Percentiles rank a stretch among this genome's conserved stretches.
These are phyloP conservation scores for Pseudogymnoascus sp. DNA, from an alignment of 2,329 filamentous ascomycete genomes.

Conservation along the genomic window DNA sequence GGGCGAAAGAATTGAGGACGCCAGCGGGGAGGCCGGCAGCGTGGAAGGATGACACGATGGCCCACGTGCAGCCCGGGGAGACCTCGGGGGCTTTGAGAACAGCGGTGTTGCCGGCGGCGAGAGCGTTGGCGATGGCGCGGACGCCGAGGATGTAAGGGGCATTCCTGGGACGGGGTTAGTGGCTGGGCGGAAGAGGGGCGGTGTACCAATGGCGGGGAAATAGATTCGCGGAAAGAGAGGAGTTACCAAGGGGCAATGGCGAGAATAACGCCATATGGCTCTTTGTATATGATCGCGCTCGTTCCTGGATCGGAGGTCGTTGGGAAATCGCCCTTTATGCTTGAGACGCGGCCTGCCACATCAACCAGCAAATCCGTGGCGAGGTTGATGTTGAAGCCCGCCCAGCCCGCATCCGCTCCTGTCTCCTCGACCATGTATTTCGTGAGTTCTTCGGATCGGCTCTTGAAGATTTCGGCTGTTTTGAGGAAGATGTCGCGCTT, in stretches of 20 bases:
- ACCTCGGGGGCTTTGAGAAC: slow-evolving; percentile 65
- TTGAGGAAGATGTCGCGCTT: slow-evolving; percentile 64
- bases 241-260: slow-evolving; percentile 72
- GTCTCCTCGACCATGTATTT: slow-evolving; percentile 48
- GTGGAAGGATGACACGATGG: slow-evolving; percentile 53
- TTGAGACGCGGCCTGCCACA: slow-evolving; percentile 33
- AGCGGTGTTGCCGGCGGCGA: slow-evolving; percentile 71
- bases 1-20: slow-evolving; percentile 63
- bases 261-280: slow-evolving; percentile 72
- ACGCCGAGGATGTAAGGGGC: slow-evolving; percentile 47
- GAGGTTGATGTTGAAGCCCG: slow-evolving; percentile 34
- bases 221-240: neutral
- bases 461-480: slow-evolving; percentile 55
- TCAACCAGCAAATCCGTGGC: slow-evolving; percentile 34
- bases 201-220: neutral
- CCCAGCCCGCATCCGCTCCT: slow-evolving; percentile 31
- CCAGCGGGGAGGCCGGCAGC: slow-evolving; percentile 71
- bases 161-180: slow-evolving; percentile 36
- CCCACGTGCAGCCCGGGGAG: slow-evolving; percentile 54
- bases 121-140: slow-evolving; percentile 49
- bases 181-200: neutral
- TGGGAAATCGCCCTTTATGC: slow-evolving; percentile 30
- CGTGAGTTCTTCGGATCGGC: slow-evolving; percentile 50
- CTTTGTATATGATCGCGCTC: slow-evolving; percentile 58
- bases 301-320: slow-evolving; percentile 36